These are phyloP conservation scores for Amylocystis lapponica DNA, from an alignment of 768 basidiomycete genomes.

Conservation along the genomic window DNA sequence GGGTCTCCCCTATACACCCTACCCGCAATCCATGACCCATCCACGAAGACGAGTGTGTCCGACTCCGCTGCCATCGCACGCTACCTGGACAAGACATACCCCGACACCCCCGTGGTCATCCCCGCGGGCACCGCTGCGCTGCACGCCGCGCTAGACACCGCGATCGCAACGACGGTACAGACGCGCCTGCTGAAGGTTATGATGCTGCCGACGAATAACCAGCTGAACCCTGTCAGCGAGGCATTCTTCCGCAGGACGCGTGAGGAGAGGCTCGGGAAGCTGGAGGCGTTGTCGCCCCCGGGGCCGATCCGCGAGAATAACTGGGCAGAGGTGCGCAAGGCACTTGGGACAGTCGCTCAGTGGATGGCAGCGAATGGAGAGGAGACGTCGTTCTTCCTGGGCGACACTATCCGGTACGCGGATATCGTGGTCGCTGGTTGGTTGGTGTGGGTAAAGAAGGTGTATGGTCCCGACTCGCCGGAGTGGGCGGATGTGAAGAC, in stretches of 20 bases:
- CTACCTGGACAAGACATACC: constrained; percentile 24
- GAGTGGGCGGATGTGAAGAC: constrained; percentile 28
- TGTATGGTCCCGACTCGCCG: constrained; percentile 21
- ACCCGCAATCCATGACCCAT: constrained; percentile 25
- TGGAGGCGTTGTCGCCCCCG: constrained; percentile 27
- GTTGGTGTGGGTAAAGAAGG: constrained; percentile 30
- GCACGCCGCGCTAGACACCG: constrained; percentile 17
- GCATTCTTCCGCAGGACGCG: constrained; percentile 30
- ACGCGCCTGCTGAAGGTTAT: constrained; percentile 4
- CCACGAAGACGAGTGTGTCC: constrained; percentile 11
- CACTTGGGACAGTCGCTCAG: constrained; percentile 18
- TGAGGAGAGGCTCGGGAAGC: constrained; percentile 27
- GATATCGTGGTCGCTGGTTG: constrained; percentile 30
- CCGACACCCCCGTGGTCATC: constrained; percentile 28
- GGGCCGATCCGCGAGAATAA: constrained; percentile 22
- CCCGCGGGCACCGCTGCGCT: constrained; percentile 26
- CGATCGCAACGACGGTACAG: constrained; percentile 1
- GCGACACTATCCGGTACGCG: constrained; percentile 27
- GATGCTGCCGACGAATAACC: constrained; percentile 5
- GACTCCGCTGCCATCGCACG: constrained; percentile 24
- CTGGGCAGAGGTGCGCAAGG: constrained; percentile 24
- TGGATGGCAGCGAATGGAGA: constrained; percentile 27
- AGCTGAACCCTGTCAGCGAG: constrained; percentile 7
- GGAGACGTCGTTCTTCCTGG: constrained; percentile 26
- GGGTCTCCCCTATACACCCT: constrained; percentile 19